phyloP scores from a whole-genome alignment of 2,329 filamentous ascomycete genomes.

The Nemania sp. region DNA sequence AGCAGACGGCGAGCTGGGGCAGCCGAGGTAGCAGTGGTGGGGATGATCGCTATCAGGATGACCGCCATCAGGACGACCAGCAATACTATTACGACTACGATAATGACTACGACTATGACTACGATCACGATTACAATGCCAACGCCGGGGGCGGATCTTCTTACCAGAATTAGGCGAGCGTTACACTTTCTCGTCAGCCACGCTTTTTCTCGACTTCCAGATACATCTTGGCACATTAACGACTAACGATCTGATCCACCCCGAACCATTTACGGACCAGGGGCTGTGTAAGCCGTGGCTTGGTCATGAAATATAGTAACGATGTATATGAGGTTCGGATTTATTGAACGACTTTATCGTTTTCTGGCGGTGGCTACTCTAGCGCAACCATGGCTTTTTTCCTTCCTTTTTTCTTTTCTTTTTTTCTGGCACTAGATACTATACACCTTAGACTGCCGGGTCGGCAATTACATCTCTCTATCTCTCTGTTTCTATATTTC shows the following conservation, averaged over 20 bases:
- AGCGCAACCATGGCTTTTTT: neutral
- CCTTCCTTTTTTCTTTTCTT: neutral
- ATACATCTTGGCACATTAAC: neutral
- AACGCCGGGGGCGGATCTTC: slow-evolving; percentile 28
- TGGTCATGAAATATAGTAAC: slow-evolving; percentile 17
- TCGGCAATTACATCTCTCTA: slow-evolving; percentile 10
- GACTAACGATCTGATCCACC: neutral
- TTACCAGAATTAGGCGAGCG: slow-evolving; percentile 23
- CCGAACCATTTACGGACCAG: neutral
- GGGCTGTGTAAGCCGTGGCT: slow-evolving; percentile 8
- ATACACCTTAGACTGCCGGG: slow-evolving; percentile 16
- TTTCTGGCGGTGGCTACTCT: slow-evolving; percentile 11
- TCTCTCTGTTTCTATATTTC: neutral
- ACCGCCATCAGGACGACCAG: slow-evolving; percentile 19
- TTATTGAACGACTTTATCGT: slow-evolving; percentile 8
- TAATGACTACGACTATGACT: slow-evolving; percentile 26
- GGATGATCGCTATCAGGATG: slow-evolving; percentile 33
- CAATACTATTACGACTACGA: slow-evolving; percentile 25
- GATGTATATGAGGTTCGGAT: slow-evolving; percentile 20
- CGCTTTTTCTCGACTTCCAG: neutral
- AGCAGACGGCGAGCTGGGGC: slow-evolving; percentile 33
- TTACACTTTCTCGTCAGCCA: neutral
- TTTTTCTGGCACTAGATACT: slow-evolving; percentile 8
- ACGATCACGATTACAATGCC: slow-evolving; percentile 33
- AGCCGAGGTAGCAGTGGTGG: slow-evolving; percentile 33